Evolutionary conservation across 306 rosid species (phyloP).

Genomic region (Ceratonia siliqua): DNA sequence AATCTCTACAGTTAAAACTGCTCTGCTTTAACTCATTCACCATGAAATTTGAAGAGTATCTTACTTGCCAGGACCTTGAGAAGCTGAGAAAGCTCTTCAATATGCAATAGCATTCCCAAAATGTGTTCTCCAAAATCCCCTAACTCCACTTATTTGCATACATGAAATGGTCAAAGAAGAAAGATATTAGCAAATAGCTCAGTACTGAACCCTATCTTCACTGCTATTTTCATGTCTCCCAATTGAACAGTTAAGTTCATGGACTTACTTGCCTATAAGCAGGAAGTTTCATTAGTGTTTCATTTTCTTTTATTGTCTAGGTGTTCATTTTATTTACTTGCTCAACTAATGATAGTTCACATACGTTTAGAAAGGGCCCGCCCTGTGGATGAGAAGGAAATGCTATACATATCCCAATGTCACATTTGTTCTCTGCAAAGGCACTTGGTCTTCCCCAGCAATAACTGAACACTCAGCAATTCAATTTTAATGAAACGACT

Average conservation of each 20-base stretch:
- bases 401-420: constrained; percentile 88
- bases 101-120: background rate
- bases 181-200: background rate
- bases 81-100: background rate
- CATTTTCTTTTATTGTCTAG: too few relatives aligned
- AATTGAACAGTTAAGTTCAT: too few relatives aligned
- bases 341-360: background rate
- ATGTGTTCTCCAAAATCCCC: background rate
- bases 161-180: background rate
- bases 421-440: constrained; percentile 83
- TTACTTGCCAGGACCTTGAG: constrained; percentile 64
- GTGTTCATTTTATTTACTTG: background rate
- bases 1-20: constrained; percentile 14
- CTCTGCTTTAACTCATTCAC: background rate
- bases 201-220: background rate
- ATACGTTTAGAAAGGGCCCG: constrained; percentile 42
- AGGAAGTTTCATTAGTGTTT: too few relatives aligned
- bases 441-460: constrained; percentile 97
- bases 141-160: background rate
- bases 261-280: too few relatives aligned
- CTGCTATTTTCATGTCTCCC: background rate
- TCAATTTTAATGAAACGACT: background rate
- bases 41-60: constrained; percentile 86
- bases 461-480: constrained; percentile 43
- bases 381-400: constrained; percentile 68